Evolutionary conservation across 2,329 filamentous ascomycete species (phyloP).

Genomic region (Epichloe aotearoae): DNA sequence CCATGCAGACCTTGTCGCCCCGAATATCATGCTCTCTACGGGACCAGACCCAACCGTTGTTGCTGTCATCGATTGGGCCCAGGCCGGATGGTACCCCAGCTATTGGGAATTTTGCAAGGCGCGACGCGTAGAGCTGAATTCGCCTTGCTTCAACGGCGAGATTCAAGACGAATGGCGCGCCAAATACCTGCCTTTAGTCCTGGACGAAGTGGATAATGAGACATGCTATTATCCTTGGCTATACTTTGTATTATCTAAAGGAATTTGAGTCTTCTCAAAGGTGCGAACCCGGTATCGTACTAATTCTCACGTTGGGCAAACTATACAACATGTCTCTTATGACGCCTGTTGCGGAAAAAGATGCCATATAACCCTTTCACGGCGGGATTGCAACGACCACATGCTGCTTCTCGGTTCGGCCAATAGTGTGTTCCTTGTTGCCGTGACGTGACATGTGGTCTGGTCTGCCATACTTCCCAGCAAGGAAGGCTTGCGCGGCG

Average conservation of each 20-base stretch:
- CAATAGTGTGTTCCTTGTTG: neutral
- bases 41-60: slow-evolving; percentile 9
- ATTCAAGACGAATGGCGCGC: slow-evolving; percentile 18
- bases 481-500: neutral
- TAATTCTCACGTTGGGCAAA: neutral
- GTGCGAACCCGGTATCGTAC: neutral
- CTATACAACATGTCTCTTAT: neutral
- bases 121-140: slow-evolving; percentile 11
- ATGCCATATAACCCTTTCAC: neutral
- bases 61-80: slow-evolving; percentile 17
- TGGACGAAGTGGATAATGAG: slow-evolving; percentile 19
- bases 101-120: slow-evolving; percentile 22
- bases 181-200: slow-evolving; percentile 17
- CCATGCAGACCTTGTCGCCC: slow-evolving; percentile 13
- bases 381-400: neutral
- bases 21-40: slow-evolving; percentile 13
- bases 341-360: neutral
- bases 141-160: slow-evolving; percentile 10
- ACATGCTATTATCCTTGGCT: slow-evolving; percentile 19
- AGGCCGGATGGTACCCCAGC: slow-evolving; percentile 20
- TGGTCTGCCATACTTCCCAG: neutral
- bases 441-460: neutral
- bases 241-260: slow-evolving; percentile 12
- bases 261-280: neutral
- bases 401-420: neutral